These are phyloP conservation scores for Tarenaya hassleriana DNA, from an alignment of 345 rosid species.

Conservation along the genomic window DNA sequence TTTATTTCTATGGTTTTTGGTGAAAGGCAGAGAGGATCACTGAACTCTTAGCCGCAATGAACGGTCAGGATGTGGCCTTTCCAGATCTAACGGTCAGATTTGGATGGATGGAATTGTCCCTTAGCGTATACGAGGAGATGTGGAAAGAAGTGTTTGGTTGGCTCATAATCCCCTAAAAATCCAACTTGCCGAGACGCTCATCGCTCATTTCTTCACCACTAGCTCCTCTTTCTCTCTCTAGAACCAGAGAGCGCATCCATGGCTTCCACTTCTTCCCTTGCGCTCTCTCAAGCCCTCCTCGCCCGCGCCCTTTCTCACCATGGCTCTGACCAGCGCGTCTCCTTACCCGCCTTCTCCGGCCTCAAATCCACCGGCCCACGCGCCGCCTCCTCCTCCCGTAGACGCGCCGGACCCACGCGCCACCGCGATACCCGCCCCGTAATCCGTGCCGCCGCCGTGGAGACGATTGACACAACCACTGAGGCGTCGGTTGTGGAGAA, in stretches of 20 bases:
- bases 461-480: slow-evolving; percentile 41
- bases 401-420: slow-evolving; percentile 24
- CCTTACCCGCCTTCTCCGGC: slow-evolving; percentile 46
- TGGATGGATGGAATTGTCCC: slow-evolving; percentile 7
- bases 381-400: slow-evolving; percentile 17
- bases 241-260: slow-evolving; percentile 24
- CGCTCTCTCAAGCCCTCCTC: slow-evolving; percentile 51
- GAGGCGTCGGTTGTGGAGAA: slow-evolving; percentile 68
- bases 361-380: slow-evolving; percentile 36
- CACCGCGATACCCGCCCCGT: slow-evolving; percentile 23
- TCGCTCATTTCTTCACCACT: neutral
- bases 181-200: slow-evolving; percentile 9
- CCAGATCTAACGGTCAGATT: slow-evolving; percentile 38
- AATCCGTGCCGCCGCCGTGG: slow-evolving; percentile 47
- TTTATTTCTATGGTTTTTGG: too few species aligned
- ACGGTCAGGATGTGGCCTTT: slow-evolving; percentile 23
- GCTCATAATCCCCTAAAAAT: neutral
- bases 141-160: neutral
- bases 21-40: slow-evolving; percentile 30
- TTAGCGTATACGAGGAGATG: slow-evolving; percentile 24
- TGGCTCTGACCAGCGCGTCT: slow-evolving; percentile 30
- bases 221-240: slow-evolving; percentile 13
- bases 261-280: slow-evolving; percentile 51
- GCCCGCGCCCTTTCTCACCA: slow-evolving; percentile 36
- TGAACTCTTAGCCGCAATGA: slow-evolving; percentile 31